These are phyloP conservation scores for Tetraselmis chui DNA, from an alignment of 139 green algal genomes.

Conservation along the genomic window DNA sequence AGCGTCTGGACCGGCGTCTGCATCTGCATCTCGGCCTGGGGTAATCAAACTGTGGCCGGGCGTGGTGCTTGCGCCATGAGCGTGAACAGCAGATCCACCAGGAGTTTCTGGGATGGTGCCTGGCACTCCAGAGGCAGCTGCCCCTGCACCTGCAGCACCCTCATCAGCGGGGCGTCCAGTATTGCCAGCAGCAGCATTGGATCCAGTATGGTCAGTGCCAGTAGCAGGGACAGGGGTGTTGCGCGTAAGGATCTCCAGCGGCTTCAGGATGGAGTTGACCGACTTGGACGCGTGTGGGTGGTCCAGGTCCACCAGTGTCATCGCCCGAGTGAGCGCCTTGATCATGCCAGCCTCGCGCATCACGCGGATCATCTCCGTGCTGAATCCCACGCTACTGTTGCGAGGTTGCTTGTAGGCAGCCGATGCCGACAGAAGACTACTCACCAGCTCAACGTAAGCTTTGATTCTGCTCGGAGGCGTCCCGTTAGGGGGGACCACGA, in stretches of 20 bases:
- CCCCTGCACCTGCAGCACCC: background rate
- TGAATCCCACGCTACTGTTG: slow-evolving; percentile 19
- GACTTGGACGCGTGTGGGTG: slow-evolving; percentile 48
- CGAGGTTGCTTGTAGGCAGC: background rate
- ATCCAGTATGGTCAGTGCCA: too few relatives aligned
- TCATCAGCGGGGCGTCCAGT: slow-evolving; percentile 16
- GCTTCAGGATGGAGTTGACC: slow-evolving; percentile 64
- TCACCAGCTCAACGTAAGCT: slow-evolving; percentile 40
- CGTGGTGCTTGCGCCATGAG: background rate
- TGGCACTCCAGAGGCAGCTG: background rate
- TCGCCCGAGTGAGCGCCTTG: slow-evolving; percentile 43
- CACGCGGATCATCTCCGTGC: slow-evolving; percentile 55
- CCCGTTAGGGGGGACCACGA: background rate
- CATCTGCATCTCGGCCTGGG: background rate
- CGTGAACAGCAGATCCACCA: background rate
- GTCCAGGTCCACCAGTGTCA: slow-evolving; percentile 52
- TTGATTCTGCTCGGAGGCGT: slow-evolving; percentile 6
- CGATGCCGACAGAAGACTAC: slow-evolving; percentile 36
- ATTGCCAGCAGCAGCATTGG: background rate
- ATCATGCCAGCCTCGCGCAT: slow-evolving; percentile 71
- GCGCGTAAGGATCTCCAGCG: slow-evolving; percentile 78
- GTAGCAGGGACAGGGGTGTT: too few relatives aligned
- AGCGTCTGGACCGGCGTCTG: background rate
- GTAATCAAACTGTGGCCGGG: background rate
- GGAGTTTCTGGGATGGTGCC: background rate